Percentiles rank a stretch among this genome's conserved stretches.
Conservation (phyloP, 2,329 filamentous ascomycete species). For the Chaetomium sp. region DNA sequence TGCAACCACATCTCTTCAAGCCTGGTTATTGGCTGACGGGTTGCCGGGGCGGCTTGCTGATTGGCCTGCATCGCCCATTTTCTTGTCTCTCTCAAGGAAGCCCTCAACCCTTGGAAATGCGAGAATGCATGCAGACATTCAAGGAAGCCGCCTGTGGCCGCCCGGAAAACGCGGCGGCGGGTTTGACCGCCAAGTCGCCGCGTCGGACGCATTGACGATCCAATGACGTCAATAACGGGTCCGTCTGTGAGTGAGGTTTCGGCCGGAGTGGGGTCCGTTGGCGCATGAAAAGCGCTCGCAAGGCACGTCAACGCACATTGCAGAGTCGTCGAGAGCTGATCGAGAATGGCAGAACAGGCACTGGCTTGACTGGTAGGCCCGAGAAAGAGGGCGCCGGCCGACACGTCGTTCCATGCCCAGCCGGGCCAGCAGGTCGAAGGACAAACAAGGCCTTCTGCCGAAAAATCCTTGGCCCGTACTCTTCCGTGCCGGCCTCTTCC, state of each 20-base stretch:
- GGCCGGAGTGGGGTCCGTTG: constrained; percentile 10
- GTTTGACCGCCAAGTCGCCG: constrained; percentile 15
- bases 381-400: background rate
- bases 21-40: no score
- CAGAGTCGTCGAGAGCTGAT: no score
- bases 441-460: constrained; percentile 3
- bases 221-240: constrained; percentile 18
- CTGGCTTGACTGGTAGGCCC: no score
- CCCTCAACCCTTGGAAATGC: no score
- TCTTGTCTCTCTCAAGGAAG: background rate
- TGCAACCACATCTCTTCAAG: no score
- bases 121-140: background rate
- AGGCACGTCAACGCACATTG: no score
- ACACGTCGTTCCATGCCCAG: background rate
- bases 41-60: no score
- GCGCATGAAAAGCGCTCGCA: background rate
- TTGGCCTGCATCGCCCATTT: background rate
- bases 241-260: constrained; percentile 3
- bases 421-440: background rate
- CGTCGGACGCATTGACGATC: constrained; percentile 17
- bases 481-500: constrained; percentile 3
- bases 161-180: constrained; percentile 7
- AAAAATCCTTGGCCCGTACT: constrained; percentile 11
- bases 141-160: background rate
- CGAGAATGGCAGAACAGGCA: no score